Evolutionary conservation across 371 early-diverging fungal species (phyloP), one percentile per base, ranked within the genome.

Genomic region (Mucor piriformis): DNA sequence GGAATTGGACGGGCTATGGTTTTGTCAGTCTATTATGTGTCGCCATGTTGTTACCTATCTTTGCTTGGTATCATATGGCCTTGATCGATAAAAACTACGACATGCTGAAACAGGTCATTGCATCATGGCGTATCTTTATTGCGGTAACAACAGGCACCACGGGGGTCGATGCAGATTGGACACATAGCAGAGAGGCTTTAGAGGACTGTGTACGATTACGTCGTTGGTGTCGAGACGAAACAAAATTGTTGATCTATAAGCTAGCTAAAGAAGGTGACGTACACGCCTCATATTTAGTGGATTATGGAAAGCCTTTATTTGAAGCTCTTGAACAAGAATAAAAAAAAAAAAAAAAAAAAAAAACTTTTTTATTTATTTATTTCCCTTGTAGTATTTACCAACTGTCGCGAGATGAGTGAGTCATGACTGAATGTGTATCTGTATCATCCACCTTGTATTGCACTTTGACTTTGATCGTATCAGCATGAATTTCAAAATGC

Each of bases 11-110:
- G 0, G 71, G 58, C 2, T 79, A 61, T 47, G 67, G 72, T 3
- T 23, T 75, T 18, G 5, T 70, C 13, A 76, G 74, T 3, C 51
- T 70, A 3, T 3, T 73, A 0, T 40, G 66, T 12, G 69, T 73
- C 25, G 15, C 69, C 10, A 43, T 66, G 32, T 43, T 79, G 37
- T 64, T 79, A n/a, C 77, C 79, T 8, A 49, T 77, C 21, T 73
- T 82, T 46, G 76, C 73, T 23, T 72, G 75, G 71, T 79, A 82
- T 55, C 82, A 82, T 56, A 77, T 79, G 73, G 68, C 75, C 0
- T 52, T 79, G 35, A 64, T 82, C 6, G 82, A 82, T 57, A 74
- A 72, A 32, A 77, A 79, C 11, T 82, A 82, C 43, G 79, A 82
- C 47, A 70, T 73, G 66, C 27, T 71, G 33, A 79, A 82, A 42